Conservation (phyloP, 106 monocot genomes). For the Gastrodia elata region DNA sequence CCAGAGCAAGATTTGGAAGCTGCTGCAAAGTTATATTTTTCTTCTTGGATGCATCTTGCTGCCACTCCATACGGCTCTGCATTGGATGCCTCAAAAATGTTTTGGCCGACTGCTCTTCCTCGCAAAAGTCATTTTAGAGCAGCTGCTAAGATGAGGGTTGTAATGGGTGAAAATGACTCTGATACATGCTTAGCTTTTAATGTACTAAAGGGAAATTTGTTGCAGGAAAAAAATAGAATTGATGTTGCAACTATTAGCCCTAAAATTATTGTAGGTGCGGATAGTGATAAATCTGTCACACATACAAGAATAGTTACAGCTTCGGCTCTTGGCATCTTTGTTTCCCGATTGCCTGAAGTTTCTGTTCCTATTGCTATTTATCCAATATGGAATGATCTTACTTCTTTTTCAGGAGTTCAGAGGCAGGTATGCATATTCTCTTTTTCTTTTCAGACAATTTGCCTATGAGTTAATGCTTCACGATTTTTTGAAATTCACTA, state of each 20-base stretch:
- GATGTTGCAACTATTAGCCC: slow-evolving; percentile 27
- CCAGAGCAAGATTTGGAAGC: slow-evolving; percentile 63
- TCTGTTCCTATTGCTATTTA: slow-evolving; percentile 52
- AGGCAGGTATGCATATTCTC: slow-evolving; percentile 55
- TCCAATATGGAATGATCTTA: slow-evolving; percentile 55
- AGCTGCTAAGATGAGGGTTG: slow-evolving; percentile 86
- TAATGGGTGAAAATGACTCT: slow-evolving; percentile 50
- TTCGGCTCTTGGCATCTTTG: slow-evolving; percentile 75
- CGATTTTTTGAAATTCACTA: not conserved
- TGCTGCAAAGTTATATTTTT: slow-evolving; percentile 58
- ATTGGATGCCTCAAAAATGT: slow-evolving; percentile 75
- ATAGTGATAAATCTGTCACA: slow-evolving; percentile 79
- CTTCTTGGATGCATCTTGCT: slow-evolving; percentile 74
- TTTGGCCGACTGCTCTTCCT: slow-evolving; percentile 78
- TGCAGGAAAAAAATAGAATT: slow-evolving; percentile 35
- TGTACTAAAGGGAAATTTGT: slow-evolving; percentile 27
- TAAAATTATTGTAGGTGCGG: slow-evolving; percentile 70
- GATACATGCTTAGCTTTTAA: slow-evolving; percentile 17
- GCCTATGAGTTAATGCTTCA: not conserved
- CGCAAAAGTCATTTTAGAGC: slow-evolving; percentile 83
- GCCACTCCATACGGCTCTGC: slow-evolving; percentile 79
- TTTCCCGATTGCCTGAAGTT: slow-evolving; percentile 49
- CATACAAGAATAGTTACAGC: slow-evolving; percentile 64
- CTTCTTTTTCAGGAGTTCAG: slow-evolving; percentile 69
- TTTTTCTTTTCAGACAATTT: not conserved